Percentiles rank a stretch among this genome's conserved stretches.
These are phyloP conservation scores for Oleoguttula mirabilis DNA, from an alignment of 495 filamentous ascomycete genomes.

Conservation along the genomic window DNA sequence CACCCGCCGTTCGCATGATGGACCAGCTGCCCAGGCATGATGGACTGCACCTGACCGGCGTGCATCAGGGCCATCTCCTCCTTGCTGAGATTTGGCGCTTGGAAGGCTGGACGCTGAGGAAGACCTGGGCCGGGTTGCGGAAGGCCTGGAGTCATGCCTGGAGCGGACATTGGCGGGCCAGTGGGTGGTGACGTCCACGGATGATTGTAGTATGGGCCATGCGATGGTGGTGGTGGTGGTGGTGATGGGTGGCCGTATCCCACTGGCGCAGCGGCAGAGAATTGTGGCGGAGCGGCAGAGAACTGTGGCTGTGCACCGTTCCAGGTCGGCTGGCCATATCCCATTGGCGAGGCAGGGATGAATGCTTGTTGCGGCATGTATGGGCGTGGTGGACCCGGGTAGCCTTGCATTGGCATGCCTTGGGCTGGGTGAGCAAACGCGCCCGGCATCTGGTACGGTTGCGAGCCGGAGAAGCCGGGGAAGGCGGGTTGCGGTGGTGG, in stretches of 20 bases:
- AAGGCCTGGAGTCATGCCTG: slow-evolving; percentile 27
- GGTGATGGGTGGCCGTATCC: no score
- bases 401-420: no score
- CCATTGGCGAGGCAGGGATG: no score
- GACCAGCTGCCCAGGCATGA: neutral
- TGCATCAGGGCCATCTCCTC: slow-evolving; percentile 55
- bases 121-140: slow-evolving; percentile 45
- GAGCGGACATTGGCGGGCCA: slow-evolving; percentile 31
- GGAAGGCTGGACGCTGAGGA: slow-evolving; percentile 52
- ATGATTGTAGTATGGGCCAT: no score
- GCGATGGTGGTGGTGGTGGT: no score
- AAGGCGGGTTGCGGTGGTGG: slow-evolving; percentile 1
- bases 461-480: neutral
- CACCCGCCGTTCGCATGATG: neutral
- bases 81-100: slow-evolving; percentile 42
- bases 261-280: no score
- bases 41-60: slow-evolving; percentile 31
- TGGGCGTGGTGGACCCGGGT: no score
- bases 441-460: neutral
- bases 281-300: no score
- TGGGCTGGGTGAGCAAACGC: no score
- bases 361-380: no score
- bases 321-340: no score
- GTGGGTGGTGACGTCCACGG: slow-evolving; percentile 5
- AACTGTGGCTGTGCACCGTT: no score